phyloP scores from a whole-genome alignment of 352 stramenopile species.

The Phytophthora fragariae region DNA sequence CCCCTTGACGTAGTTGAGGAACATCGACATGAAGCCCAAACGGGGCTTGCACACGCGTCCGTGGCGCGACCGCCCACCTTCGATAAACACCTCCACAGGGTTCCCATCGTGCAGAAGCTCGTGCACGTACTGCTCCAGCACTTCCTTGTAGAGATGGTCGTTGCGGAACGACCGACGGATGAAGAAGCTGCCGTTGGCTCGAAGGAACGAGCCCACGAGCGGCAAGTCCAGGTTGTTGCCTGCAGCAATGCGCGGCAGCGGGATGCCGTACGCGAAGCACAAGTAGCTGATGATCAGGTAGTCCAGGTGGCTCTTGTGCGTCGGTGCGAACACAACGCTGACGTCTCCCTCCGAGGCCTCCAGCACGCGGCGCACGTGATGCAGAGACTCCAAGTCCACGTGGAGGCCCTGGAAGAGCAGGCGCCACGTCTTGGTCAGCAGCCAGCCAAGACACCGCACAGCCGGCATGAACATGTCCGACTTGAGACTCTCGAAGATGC shows the following conservation, averaged over 20 bases:
- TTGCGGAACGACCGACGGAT: conserved; percentile 84
- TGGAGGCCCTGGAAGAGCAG: conserved; percentile 76
- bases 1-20: conserved; percentile 61
- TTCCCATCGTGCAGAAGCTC: conserved; percentile 83
- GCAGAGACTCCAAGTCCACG: conserved; percentile 73
- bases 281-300: conserved; percentile 93
- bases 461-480: conserved; percentile 82
- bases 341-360: conserved; percentile 58
- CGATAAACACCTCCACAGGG: conserved; percentile 90
- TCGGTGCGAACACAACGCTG: conserved; percentile 86
- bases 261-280: conserved; percentile 89
- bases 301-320: conserved; percentile 91
- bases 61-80: conserved; percentile 86
- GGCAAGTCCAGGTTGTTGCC: conserved; percentile 91
- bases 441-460: conserved; percentile 76
- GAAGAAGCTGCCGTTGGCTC: conserved; percentile 90
- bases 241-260: conserved; percentile 83
- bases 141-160: conserved; percentile 84
- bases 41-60: conserved; percentile 79
- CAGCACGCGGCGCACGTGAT: conserved; percentile 62
- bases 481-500: conserved; percentile 71
- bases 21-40: conserved; percentile 80
- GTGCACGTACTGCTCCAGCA: conserved; percentile 88
- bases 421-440: conserved; percentile 85
- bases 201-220: conserved; percentile 82